Base-by-base conservation (phyloP, 179 eudicot species). In the Beta lomatogona region DNA sequence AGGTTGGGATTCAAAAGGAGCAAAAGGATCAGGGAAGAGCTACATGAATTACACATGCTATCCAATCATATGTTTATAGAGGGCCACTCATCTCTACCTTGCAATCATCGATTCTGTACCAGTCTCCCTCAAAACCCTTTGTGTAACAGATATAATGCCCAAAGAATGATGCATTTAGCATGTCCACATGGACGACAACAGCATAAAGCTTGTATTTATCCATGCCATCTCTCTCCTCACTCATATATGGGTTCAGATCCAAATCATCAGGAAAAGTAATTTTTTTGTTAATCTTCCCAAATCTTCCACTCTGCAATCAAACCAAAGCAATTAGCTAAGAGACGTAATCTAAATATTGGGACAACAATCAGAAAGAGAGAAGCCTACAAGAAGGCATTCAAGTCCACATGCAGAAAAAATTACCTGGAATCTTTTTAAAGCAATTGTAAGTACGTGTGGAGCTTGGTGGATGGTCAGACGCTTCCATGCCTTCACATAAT, bases 341-440 rank as follows among this genome's bases (percentile, higher is more conserved):
- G 9, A 7, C 0, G 13, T 75, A 13, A 28, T 59, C 14, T 19
- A 52, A 18, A 71, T 25, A 55, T 19, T 57, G 45, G 41, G 21
- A 45, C 14, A 3, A 21, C 9, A 53, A n/a, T 48, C 36, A 36
- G 22, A 44, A 46, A 64, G 9, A 44, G 45, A 50, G n/a, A 71
- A 54, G 10, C 65, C 61, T 46, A 31, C 22, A 9, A 3, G 14
- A 12, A 48, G 18, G 41, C 77, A 76, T 22, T 57, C 19, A 55
- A 28, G 57, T 61, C 53, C 41, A 44, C 52, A 48, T 21, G 11
- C 22, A 50, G 60, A 1, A 79, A 59, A 31, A 10, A 28, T 58
- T 83, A 93, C 98, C 97, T 95, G 93, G 83, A 95, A 95, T 86
- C 98, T 91, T 84, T 95, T 95, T 79, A 95, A 84, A 77, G 98